These are phyloP conservation scores for Clarireedia homoeocarpa DNA, from an alignment of 2,329 filamentous ascomycete species.

Conservation along the genomic window DNA sequence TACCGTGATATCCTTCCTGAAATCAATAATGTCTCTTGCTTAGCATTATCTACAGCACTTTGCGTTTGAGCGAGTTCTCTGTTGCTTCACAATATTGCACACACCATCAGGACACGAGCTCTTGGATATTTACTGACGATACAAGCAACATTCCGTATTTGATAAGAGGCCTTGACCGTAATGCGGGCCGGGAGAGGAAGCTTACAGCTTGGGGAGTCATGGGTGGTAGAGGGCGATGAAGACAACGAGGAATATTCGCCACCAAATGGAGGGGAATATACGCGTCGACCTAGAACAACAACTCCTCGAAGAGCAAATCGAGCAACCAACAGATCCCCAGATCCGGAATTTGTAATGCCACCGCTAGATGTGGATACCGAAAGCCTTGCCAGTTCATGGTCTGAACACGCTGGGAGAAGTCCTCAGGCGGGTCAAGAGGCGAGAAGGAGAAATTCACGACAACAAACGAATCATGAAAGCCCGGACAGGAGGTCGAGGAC, in stretches of 20 bases:
- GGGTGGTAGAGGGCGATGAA: conserved; percentile 26
- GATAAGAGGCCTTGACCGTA: not conserved
- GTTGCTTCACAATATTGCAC: too few relatives aligned
- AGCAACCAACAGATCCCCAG: conserved; percentile 22
- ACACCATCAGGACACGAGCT: too few relatives aligned
- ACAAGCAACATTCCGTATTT: not conserved
- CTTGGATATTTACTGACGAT: not conserved
- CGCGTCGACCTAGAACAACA: conserved; percentile 3
- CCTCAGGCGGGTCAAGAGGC: conserved; percentile 16
- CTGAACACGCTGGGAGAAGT: conserved; percentile 10
- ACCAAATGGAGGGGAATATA: conserved; percentile 14
- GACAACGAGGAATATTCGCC: conserved; percentile 19
- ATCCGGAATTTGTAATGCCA: conserved; percentile 30
- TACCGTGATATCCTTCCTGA: too few relatives aligned
- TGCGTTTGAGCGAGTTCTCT: not conserved
- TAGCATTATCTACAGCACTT: not conserved
- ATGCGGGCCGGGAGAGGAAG: conserved; percentile 20
- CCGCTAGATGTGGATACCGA: conserved; percentile 24
- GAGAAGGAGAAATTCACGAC: conserved; percentile 16
- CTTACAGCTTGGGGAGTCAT: conserved; percentile 26
- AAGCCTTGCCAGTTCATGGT: conserved; percentile 26
- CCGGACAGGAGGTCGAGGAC: conserved; percentile 18
- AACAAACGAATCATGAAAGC: conserved; percentile 12
- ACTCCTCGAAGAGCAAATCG: conserved; percentile 18
- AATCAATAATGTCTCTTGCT: not conserved